Percentiles rank a stretch among this genome's conserved stretches.
phyloP scores from a whole-genome alignment of 805 yeast species.

The Ogataea sp. region DNA sequence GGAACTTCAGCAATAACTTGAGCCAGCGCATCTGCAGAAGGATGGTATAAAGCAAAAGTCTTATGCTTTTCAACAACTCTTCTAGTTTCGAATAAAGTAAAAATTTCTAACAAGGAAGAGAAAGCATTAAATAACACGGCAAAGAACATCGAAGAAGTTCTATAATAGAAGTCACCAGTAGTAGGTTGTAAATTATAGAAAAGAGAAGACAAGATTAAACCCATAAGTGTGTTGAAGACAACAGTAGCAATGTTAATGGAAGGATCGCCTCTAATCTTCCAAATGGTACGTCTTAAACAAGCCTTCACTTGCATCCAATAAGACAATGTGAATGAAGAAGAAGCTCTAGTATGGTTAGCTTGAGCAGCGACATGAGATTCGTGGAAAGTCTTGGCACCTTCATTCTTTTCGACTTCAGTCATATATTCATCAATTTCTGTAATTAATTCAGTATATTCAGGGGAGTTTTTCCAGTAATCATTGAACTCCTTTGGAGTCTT shows the following conservation, averaged over 20 bases:
- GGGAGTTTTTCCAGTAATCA: constrained; percentile 30
- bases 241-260: constrained; percentile 34
- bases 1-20: constrained; percentile 53
- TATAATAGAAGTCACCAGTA: constrained; percentile 41
- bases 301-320: constrained; percentile 44
- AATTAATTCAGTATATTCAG: constrained; percentile 24
- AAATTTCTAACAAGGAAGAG: constrained; percentile 50
- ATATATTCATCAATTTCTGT: constrained; percentile 26
- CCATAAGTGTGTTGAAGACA: constrained; percentile 42
- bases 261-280: constrained; percentile 44
- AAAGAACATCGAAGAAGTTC: constrained; percentile 63
- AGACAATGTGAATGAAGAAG: constrained; percentile 48
- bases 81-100: constrained; percentile 46
- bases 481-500: constrained; percentile 32
- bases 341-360: constrained; percentile 34
- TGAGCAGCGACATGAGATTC: constrained; percentile 34
- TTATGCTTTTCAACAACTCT: constrained; percentile 53
- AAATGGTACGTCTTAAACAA: constrained; percentile 35
- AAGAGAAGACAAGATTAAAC: constrained; percentile 47
- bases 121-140: constrained; percentile 57
- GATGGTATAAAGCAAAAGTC: constrained; percentile 47
- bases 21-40: constrained; percentile 54
- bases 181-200: constrained; percentile 39
- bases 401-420: constrained; percentile 1
- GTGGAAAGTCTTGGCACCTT: neutral